Conservation (phyloP, 2,329 filamentous ascomycete genomes). For the Ceratocystis alfenasii region DNA sequence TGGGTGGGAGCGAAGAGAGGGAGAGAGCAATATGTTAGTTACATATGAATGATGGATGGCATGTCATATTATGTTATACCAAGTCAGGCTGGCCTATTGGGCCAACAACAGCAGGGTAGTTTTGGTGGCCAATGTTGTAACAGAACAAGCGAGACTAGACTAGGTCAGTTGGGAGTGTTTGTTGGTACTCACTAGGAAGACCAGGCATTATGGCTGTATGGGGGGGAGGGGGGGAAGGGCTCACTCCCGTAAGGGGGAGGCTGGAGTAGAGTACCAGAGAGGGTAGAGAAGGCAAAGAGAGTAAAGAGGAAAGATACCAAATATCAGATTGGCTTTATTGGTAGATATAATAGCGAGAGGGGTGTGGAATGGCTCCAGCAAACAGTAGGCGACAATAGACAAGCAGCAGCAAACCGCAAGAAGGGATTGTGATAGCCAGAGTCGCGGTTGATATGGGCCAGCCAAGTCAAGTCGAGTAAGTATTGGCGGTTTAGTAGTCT, state of each 20-base stretch:
- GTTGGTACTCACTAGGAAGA: slow-evolving; percentile 19
- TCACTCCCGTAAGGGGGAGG: slow-evolving; percentile 4
- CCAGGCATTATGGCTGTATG: slow-evolving; percentile 17
- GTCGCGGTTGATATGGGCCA: neutral
- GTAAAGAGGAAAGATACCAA: neutral
- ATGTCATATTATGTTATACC: neutral
- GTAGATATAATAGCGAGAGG: neutral
- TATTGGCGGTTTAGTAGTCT: too few relatives aligned
- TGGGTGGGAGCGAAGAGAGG: slow-evolving; percentile 30
- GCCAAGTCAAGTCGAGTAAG: neutral
- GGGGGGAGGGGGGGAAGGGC: neutral
- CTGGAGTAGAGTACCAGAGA: slow-evolving; percentile 1
- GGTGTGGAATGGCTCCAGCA: neutral
- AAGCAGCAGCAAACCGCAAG: too few relatives aligned
- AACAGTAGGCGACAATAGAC: neutral
- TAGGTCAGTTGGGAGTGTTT: neutral
- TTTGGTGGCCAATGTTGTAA: neutral
- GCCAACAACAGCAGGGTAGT: neutral
- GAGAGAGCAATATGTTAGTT: neutral
- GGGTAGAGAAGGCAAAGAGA: neutral
- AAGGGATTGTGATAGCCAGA: neutral
- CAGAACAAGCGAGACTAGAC: neutral
- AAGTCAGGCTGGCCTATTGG: neutral
- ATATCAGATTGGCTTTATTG: neutral
- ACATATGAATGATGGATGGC: neutral